Conservation (phyloP, 768 basidiomycete genomes). For the Naematelia aurantialba region DNA sequence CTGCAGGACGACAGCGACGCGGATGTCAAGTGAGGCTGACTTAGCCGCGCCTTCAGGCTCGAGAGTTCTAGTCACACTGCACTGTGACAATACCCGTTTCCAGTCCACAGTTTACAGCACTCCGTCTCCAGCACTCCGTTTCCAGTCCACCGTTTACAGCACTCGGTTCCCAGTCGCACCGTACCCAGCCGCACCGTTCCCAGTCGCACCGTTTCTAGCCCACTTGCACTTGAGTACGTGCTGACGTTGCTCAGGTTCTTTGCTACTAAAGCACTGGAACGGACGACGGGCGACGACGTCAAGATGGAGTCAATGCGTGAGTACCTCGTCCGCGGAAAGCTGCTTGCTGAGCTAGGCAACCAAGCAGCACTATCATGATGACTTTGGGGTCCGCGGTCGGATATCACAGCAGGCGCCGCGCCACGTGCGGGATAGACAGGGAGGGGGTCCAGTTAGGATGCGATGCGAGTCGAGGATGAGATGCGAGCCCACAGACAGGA, state of each 20-base stretch:
- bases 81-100: no score
- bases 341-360: not conserved
- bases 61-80: no score
- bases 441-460: no score
- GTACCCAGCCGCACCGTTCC: no score
- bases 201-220: no score
- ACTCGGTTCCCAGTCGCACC: no score
- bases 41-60: not conserved
- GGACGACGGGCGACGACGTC: slow-evolving; percentile 32
- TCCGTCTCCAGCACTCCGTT: no score
- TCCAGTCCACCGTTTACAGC: no score
- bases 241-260: slow-evolving; percentile 29
- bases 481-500: not conserved
- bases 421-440: no score
- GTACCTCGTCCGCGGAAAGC: slow-evolving; percentile 7
- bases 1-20: slow-evolving; percentile 86
- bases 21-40: slow-evolving; percentile 69
- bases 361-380: not conserved
- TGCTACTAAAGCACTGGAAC: slow-evolving; percentile 41
- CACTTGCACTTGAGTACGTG: not conserved
- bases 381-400: not conserved
- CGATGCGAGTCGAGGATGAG: not conserved
- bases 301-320: slow-evolving; percentile 37
- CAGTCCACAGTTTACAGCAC: no score
- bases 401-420: not conserved